phyloP scores from a whole-genome alignment of 129 eudicot genomes.

The Flaveria sonorensis region DNA sequence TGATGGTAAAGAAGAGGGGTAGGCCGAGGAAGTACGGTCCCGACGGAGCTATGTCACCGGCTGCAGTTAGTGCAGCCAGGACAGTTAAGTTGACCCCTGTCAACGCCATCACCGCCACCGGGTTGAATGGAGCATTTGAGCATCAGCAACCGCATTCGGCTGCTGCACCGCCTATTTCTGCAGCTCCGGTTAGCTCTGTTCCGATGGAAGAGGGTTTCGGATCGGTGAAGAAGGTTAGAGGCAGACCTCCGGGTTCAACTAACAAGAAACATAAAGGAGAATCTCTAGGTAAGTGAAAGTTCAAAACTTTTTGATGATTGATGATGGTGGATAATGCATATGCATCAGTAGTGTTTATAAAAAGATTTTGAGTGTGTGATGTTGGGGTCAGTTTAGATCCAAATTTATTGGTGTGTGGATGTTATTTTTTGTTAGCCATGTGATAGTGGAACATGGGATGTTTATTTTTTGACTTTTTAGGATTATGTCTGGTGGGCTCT shows the following conservation, averaged over 20 bases:
- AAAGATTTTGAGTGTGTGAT: not conserved
- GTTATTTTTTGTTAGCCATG: conserved; percentile 23
- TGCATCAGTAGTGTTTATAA: not conserved
- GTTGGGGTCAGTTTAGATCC: conserved; percentile 1
- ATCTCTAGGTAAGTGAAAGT: conserved; percentile 55
- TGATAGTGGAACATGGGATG: conserved; percentile 45
- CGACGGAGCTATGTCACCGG: conserved; percentile 60
- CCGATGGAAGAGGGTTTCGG: conserved; percentile 44
- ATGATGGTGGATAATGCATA: not conserved
- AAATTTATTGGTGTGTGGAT: conserved; percentile 27
- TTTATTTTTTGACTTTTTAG: conserved; percentile 28
- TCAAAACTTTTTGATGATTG: not conserved
- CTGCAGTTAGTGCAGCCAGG: conserved; percentile 18
- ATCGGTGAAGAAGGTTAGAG: conserved; percentile 56
- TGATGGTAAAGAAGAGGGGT: conserved; percentile 63
- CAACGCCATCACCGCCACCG: conserved; percentile 3
- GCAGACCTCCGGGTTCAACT: conserved; percentile 80
- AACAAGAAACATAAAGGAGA: conserved; percentile 56
- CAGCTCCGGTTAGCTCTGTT: conserved; percentile 39
- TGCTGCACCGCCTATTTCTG: conserved; percentile 34
- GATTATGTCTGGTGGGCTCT: conserved; percentile 37
- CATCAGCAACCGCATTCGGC: conserved; percentile 35
- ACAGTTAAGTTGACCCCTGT: conserved; percentile 26
- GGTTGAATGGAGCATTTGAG: conserved; percentile 40
- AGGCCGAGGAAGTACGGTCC: conserved; percentile 81